phyloP scores from a whole-genome alignment of 2,329 filamentous ascomycete species.

The Calonectria hongkongensis region DNA sequence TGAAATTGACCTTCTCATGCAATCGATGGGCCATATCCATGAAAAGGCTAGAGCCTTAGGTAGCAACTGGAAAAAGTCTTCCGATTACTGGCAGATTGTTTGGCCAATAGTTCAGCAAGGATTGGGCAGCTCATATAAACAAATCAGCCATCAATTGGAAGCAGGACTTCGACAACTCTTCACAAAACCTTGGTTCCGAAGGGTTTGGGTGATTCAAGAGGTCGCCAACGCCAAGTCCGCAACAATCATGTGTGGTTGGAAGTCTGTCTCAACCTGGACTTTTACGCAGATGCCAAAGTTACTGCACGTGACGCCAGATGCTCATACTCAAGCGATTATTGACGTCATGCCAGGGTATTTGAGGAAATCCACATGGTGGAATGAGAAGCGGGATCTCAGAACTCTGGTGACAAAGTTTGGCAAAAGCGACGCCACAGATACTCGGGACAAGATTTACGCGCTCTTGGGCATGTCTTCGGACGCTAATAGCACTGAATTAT shows the following conservation, averaged over 20 bases:
- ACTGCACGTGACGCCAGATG: not conserved
- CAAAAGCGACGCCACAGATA: not conserved
- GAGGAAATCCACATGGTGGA: not conserved
- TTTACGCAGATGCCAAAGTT: not conserved
- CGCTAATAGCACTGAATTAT: not conserved
- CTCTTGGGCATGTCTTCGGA: not conserved
- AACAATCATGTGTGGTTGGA: not conserved
- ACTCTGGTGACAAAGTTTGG: not conserved
- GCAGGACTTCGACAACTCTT: not conserved
- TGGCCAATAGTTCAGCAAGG: not conserved
- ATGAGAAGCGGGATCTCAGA: not conserved
- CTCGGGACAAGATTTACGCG: not conserved
- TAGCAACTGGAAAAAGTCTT: not conserved
- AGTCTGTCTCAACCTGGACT: not conserved
- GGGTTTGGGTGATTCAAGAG: not conserved
- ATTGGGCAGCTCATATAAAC: not conserved
- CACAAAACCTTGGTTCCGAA: not conserved
- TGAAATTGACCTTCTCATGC: not conserved
- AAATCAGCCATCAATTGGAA: not conserved
- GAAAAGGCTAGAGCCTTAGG: not conserved
- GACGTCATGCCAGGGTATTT: not conserved
- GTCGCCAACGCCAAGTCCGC: not conserved
- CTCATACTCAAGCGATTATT: not conserved
- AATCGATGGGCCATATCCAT: not conserved
- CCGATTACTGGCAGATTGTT: not conserved